phyloP scores from a whole-genome alignment of 2,329 filamentous ascomycete genomes.

The Pleoardoris graminearum region DNA sequence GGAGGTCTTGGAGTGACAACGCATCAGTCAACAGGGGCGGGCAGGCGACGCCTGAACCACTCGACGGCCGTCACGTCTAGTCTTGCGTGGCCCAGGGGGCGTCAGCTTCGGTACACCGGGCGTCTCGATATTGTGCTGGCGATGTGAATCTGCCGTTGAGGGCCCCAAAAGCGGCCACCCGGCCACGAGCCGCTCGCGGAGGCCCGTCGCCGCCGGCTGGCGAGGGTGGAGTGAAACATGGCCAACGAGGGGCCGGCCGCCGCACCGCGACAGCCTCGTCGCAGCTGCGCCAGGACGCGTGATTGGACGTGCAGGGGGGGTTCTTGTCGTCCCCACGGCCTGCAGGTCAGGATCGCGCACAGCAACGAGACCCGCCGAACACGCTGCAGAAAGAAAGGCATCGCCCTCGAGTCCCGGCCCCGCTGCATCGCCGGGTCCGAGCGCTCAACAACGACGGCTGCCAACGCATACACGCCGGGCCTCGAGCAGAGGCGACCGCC shows the following conservation, averaged over 20 bases:
- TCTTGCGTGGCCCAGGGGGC: slow-evolving; percentile 22
- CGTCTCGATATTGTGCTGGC: not conserved
- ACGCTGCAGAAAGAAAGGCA: not conserved
- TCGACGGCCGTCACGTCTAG: slow-evolving; percentile 26
- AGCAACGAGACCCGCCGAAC: slow-evolving; percentile 3
- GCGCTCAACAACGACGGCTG: slow-evolving; percentile 18
- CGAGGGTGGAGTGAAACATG: slow-evolving; percentile 12
- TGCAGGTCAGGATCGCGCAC: slow-evolving; percentile 7
- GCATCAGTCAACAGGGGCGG: slow-evolving; percentile 27
- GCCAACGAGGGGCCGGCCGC: slow-evolving; percentile 12
- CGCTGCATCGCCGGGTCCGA: not conserved
- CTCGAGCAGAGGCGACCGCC: not conserved
- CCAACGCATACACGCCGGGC: slow-evolving; percentile 21
- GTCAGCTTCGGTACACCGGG: not conserved
- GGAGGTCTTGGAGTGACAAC: slow-evolving; percentile 34
- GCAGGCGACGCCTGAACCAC: slow-evolving; percentile 18
- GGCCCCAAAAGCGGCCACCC: slow-evolving; percentile 28
- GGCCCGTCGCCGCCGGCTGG: slow-evolving; percentile 17
- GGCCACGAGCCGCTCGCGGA: slow-evolving; percentile 15
- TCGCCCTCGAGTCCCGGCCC: not conserved
- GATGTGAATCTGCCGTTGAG: not conserved
- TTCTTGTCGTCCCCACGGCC: too few species aligned
- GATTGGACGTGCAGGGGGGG: slow-evolving; percentile 15
- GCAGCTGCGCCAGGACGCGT: slow-evolving; percentile 12
- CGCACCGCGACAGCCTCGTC: not conserved